Conservation (phyloP, 768 basidiomycete species). For the Tubosaeta brunneosetosa region DNA sequence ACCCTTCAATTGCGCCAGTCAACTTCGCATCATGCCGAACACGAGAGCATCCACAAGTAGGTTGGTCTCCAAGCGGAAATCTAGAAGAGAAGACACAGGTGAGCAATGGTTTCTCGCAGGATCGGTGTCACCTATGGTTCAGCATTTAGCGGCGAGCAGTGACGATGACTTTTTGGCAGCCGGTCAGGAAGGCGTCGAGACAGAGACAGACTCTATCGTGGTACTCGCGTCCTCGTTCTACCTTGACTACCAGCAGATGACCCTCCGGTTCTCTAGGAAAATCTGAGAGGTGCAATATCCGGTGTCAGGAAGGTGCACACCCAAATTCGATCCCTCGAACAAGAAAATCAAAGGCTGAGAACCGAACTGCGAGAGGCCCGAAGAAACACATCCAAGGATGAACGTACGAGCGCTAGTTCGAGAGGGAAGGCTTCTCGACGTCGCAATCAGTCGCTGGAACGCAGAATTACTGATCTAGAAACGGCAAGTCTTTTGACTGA, state of each 20-base stretch:
- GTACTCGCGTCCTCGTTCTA: slow-evolving; percentile 2
- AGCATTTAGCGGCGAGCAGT: slow-evolving; percentile 1
- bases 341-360: slow-evolving; percentile 5
- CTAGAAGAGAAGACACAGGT: background rate
- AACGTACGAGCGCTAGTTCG: background rate
- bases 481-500: background rate
- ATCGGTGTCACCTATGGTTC: background rate
- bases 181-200: background rate
- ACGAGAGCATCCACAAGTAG: slow-evolving; percentile 8
- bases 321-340: slow-evolving; percentile 8
- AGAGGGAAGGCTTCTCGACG: background rate
- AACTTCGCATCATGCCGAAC: slow-evolving; percentile 7
- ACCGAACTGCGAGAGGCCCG: slow-evolving; percentile 2
- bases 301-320: slow-evolving; percentile 10
- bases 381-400: background rate
- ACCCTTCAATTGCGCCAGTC: background rate
- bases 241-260: background rate
- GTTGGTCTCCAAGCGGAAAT: background rate
- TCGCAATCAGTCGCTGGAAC: slow-evolving; percentile 11
- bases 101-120: background rate
- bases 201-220: slow-evolving; percentile 3
- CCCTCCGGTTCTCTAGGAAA: slow-evolving; percentile 2
- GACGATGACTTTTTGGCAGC: background rate
- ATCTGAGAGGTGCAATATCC: slow-evolving; percentile 1
- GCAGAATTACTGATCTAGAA: background rate